Evolutionary conservation across 768 basidiomycete species (phyloP).

Genomic region (Candolleomyces aberdarensis): DNA sequence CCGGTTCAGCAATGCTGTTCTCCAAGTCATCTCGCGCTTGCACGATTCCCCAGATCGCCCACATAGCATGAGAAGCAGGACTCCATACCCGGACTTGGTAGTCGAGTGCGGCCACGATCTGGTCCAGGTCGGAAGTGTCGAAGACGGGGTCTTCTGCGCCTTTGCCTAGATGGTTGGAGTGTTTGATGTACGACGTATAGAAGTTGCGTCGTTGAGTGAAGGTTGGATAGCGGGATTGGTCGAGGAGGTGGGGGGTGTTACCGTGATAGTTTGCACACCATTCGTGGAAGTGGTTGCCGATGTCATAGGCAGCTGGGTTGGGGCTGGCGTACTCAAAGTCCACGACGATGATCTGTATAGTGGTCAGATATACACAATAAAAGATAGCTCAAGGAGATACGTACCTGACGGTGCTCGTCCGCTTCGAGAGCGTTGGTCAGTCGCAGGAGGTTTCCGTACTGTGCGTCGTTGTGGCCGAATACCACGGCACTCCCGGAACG

Average conservation of each 20-base stretch:
- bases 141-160: conserved; percentile 24
- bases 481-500: conserved; percentile 64
- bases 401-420: conserved; percentile 76
- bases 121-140: conserved; percentile 34
- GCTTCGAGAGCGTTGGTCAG: conserved; percentile 53
- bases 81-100: conserved; percentile 84
- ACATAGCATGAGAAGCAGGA: conserved; percentile 86
- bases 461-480: conserved; percentile 92
- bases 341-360: conserved; percentile 81
- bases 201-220: conserved; percentile 73
- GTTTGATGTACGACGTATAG: conserved; percentile 77
- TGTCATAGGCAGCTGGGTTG: conserved; percentile 92
- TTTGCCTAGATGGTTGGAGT: conserved; percentile 31
- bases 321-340: conserved; percentile 97
- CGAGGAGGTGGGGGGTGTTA: conserved; percentile 62
- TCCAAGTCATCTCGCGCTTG: conserved; percentile 80
- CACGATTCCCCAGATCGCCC: conserved; percentile 94
- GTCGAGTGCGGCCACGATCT: conserved; percentile 60
- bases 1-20: conserved; percentile 55
- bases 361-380: not conserved
- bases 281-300: conserved; percentile 96
- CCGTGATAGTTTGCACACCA: conserved; percentile 93
- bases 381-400: conserved; percentile 14
- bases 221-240: conserved; percentile 68
- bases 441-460: conserved; percentile 89